Percentiles rank a stretch among this genome's conserved stretches.
These are phyloP conservation scores for Galerina sulciceps DNA, from an alignment of 768 basidiomycete genomes.

Conservation along the genomic window DNA sequence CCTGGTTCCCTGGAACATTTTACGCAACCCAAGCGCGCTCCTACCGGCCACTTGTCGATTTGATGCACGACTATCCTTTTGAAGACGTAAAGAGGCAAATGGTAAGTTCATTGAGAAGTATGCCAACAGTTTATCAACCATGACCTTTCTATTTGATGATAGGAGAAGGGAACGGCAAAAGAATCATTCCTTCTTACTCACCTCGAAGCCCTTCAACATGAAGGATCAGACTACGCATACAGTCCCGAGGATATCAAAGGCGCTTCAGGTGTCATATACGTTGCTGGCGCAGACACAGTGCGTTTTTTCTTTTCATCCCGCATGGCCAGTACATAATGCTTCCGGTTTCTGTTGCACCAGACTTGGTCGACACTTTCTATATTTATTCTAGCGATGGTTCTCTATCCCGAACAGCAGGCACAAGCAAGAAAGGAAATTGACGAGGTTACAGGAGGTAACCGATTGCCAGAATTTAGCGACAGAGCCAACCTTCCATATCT, in stretches of 20 bases:
- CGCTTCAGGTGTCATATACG: constrained; percentile 34
- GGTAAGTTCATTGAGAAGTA: too few species aligned
- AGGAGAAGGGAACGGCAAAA: not conserved
- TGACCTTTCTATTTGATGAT: too few species aligned
- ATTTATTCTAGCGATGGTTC: constrained; percentile 32
- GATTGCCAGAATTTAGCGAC: constrained; percentile 32
- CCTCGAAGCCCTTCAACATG: constrained; percentile 7
- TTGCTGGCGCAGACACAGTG: constrained; percentile 42
- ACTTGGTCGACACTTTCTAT: constrained; percentile 1
- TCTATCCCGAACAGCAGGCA: constrained; percentile 27
- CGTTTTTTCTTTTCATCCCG: not conserved
- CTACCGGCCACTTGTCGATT: constrained; percentile 49
- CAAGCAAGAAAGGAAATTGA: constrained; percentile 35
- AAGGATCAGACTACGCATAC: constrained; percentile 20
- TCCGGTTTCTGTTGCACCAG: not conserved
- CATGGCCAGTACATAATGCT: not conserved
- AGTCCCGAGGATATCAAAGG: constrained; percentile 25
- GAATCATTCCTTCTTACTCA: not conserved
- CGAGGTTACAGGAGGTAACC: constrained; percentile 20
- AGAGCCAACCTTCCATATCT: constrained; percentile 28
- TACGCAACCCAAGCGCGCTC: constrained; percentile 53
- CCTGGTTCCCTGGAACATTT: constrained; percentile 64
- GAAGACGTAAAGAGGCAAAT: constrained; percentile 60
- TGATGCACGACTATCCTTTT: constrained; percentile 56
- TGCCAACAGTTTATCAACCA: too few species aligned